phyloP scores from a whole-genome alignment of 352 stramenopile genomes.

The Globisporangium canariense region DNA sequence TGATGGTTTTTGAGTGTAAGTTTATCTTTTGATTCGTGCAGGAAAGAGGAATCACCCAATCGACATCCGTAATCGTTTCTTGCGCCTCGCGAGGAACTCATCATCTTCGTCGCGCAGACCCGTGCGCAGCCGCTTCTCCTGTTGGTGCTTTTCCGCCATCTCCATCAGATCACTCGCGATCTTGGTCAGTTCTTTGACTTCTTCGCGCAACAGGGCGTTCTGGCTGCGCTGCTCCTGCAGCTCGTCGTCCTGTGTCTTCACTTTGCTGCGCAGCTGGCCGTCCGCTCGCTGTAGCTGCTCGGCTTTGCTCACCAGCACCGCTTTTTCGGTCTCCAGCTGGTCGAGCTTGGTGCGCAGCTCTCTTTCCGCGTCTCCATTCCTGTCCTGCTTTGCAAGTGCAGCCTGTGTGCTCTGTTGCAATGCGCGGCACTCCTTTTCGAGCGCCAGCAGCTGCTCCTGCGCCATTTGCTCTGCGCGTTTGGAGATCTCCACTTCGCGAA shows the following conservation, averaged over 20 bases:
- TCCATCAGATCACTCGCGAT: conserved; percentile 69
- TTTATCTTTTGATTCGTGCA: conserved; percentile 7
- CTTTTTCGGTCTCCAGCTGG: conserved; percentile 66
- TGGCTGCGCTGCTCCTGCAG: conserved; percentile 30
- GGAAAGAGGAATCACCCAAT: conserved; percentile 13
- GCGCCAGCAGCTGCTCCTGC: conserved; percentile 27
- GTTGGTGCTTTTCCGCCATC: conserved; percentile 57
- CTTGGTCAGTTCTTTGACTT: conserved; percentile 53
- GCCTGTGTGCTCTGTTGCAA: conserved; percentile 28
- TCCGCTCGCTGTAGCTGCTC: conserved; percentile 63
- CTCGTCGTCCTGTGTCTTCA: conserved; percentile 42
- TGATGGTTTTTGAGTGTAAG: conserved; percentile 4
- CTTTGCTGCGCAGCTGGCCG: conserved; percentile 44
- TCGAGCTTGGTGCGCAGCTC: conserved; percentile 31
- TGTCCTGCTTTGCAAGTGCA: conserved; percentile 21
- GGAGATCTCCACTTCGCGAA: conserved; percentile 29
- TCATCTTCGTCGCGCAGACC: conserved; percentile 8
- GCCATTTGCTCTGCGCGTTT: conserved; percentile 28
- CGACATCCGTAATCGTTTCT: conserved; percentile 22
- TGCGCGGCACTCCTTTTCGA: conserved; percentile 27
- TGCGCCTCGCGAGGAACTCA: conserved; percentile 15
- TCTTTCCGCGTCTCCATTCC: conserved; percentile 22
- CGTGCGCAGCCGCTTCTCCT: conserved; percentile 24
- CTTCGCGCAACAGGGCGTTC: conserved; percentile 32
- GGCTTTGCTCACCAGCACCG: conserved; percentile 52